Base-by-base conservation (phyloP, 169 alveolate genomes). In the Pseudocohnilembus persalinus region DNA sequence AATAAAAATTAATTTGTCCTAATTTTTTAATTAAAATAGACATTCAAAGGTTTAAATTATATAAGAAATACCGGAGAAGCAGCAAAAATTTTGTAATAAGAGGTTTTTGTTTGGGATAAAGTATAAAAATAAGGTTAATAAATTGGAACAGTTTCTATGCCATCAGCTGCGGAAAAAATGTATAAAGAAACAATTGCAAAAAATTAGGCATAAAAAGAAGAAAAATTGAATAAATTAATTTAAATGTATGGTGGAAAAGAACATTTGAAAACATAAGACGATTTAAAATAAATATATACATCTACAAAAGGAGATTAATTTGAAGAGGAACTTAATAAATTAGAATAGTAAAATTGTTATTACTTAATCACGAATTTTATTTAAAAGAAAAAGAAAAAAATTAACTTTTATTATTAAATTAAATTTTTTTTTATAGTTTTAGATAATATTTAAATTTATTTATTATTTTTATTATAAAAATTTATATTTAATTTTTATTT, bases 201-300 rank as follows among this genome's bases (percentile, higher is more conserved):
- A 76, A 88, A 90, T 29, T 88, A 88, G n/a, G 89, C 84, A 49
- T 79, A 87, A 1, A 90, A 84, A 75, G 78, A 88, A 29, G 89
- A 90, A 77, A 89, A 92, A 82, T 87, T 89, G 75, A 73, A 89
- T 82, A 90, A 89, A 73, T 73, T 94, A 27, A 28, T 88, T 6
- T 84, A 87, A 76, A 87, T 81, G 74, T 94, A 91, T 80, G 97
- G 96, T 16, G 95, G 95, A 29, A 94, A 92, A 24, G 87, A 92
- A 77, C 92, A 92, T 73, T 82, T 91, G 27, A 68, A 88, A 29
- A 87, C 88, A 0, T 92, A 92, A 35, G 81, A 83, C 20, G 90
- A 88, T 79, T 80, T 93, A 34, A 82, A 81, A 81, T 87, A 87
- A 31, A 89, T 88, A 20, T 49, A 83, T 73, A 82, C 82, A 75